Evolutionary conservation across 1,284 basidiomycete genomes (phyloP).

Genomic region (Austropuccinia psidii): DNA sequence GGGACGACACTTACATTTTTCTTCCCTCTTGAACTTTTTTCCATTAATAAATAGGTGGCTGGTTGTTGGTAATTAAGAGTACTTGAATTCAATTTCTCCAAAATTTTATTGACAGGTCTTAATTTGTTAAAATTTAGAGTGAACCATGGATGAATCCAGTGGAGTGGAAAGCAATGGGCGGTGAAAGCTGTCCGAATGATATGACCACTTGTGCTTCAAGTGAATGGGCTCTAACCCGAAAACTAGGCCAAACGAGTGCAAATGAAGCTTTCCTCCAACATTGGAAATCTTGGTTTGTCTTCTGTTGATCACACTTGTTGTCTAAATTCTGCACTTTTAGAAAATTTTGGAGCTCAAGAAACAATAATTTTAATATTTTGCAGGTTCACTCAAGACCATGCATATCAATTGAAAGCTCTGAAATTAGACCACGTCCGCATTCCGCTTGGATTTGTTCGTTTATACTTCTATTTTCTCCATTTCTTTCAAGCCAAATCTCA

Average conservation of each 20-base stretch:
- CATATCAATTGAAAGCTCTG: conserved; percentile 53
- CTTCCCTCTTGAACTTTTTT: too few relatives aligned
- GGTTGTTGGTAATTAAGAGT: too few relatives aligned
- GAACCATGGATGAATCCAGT: conserved; percentile 64
- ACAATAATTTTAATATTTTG: background rate
- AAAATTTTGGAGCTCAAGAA: background rate
- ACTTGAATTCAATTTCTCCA: too few relatives aligned
- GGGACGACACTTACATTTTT: too few relatives aligned
- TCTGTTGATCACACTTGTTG: background rate
- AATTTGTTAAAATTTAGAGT: background rate
- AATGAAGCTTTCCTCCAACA: conserved; percentile 59
- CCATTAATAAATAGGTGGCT: too few relatives aligned
- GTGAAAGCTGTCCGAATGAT: conserved; percentile 55
- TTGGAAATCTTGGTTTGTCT: conserved; percentile 52
- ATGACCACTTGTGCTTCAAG: conserved; percentile 54
- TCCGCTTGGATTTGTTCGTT: conserved; percentile 58
- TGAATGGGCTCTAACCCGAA: conserved; percentile 55
- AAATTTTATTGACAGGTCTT: too few relatives aligned
- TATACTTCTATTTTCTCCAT: background rate
- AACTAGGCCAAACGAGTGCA: conserved; percentile 56
- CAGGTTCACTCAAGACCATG: conserved; percentile 63
- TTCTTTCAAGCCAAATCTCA: background rate
- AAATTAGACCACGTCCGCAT: conserved; percentile 67
- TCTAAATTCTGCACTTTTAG: background rate
- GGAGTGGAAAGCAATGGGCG: conserved; percentile 64